Percentiles rank a stretch among this genome's conserved stretches.
Conservation (phyloP, 2,329 filamentous ascomycete species). For the Septoria linicola region DNA sequence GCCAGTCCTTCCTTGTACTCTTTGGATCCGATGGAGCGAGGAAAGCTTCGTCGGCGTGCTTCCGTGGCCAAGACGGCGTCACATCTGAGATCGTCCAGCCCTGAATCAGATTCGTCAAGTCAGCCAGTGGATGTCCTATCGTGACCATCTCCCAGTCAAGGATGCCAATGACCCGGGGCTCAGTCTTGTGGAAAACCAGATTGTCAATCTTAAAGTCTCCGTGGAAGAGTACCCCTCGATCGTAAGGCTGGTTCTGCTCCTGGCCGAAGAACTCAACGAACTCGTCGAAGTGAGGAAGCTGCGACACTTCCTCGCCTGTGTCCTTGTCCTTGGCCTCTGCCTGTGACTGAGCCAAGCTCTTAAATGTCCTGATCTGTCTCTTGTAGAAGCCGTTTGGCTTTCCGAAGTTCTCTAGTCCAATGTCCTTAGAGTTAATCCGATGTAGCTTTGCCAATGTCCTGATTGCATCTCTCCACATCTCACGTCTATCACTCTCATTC, state of each 20-base stretch:
- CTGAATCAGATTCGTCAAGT: constrained; percentile 73
- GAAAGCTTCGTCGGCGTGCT: constrained; percentile 31
- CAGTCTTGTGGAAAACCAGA: constrained; percentile 75
- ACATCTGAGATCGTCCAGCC: constrained; percentile 31
- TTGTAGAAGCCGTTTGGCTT: constrained; percentile 74
- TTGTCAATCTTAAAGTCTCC: constrained; percentile 87
- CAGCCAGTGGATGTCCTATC: constrained; percentile 90
- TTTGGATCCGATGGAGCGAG: constrained; percentile 21
- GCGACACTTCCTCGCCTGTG: constrained; percentile 71
- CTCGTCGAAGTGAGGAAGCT: constrained; percentile 78
- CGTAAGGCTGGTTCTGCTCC: constrained; percentile 67
- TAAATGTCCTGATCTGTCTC: constrained; percentile 81
- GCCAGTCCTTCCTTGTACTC: constrained; percentile 34
- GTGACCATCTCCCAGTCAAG: constrained; percentile 99
- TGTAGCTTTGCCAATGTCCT: constrained; percentile 83
- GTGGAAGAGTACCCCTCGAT: constrained; percentile 78
- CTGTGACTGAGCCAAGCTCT: constrained; percentile 74
- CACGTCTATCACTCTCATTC: constrained; percentile 63
- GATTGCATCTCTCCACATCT: constrained; percentile 84
- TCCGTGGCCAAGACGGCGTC: constrained; percentile 30
- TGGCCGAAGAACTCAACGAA: constrained; percentile 77
- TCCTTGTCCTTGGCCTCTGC: constrained; percentile 73
- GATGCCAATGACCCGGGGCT: constrained; percentile 85
- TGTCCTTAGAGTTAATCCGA: constrained; percentile 63
- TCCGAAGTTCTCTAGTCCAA: constrained; percentile 73